These are phyloP conservation scores for Millerozyma acaciae DNA, from an alignment of 805 yeast species.

Conservation along the genomic window DNA sequence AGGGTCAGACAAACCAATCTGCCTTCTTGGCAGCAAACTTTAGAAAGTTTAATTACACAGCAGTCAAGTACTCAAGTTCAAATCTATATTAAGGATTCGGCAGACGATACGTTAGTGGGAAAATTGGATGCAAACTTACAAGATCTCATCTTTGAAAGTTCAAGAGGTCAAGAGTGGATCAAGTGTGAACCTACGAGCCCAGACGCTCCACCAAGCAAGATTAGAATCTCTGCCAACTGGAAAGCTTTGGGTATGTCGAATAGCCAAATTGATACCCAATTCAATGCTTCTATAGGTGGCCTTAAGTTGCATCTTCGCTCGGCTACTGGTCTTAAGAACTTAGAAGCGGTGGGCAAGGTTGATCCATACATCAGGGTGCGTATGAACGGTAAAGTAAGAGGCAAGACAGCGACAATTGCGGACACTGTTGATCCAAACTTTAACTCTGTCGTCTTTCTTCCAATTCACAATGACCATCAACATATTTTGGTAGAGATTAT, in stretches of 20 bases:
- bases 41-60: conserved; percentile 60
- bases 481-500: conserved; percentile 53
- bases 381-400: conserved; percentile 55
- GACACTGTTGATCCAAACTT: conserved; percentile 55
- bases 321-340: conserved; percentile 48
- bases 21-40: conserved; percentile 64
- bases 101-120: conserved; percentile 52
- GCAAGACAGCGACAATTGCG: conserved; percentile 51
- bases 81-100: conserved; percentile 59
- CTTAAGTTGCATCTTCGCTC: conserved; percentile 55
- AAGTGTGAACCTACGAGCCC: conserved; percentile 41
- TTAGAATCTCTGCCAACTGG: conserved; percentile 61
- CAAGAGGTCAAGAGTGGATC: conserved; percentile 49
- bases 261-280: conserved; percentile 43
- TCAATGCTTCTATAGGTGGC: conserved; percentile 64
- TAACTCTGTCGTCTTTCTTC: conserved; percentile 56
- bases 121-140: conserved; percentile 49
- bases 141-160: conserved; percentile 48
- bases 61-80: conserved; percentile 54
- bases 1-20: conserved; percentile 63
- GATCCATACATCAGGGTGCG: conserved; percentile 69
- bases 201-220: conserved; percentile 37
- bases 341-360: conserved; percentile 67
- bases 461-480: conserved; percentile 59
- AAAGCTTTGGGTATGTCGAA: conserved; percentile 59